Conservation (phyloP, 2,329 filamentous ascomycete genomes). For the Dactylonectria estremocensis region DNA sequence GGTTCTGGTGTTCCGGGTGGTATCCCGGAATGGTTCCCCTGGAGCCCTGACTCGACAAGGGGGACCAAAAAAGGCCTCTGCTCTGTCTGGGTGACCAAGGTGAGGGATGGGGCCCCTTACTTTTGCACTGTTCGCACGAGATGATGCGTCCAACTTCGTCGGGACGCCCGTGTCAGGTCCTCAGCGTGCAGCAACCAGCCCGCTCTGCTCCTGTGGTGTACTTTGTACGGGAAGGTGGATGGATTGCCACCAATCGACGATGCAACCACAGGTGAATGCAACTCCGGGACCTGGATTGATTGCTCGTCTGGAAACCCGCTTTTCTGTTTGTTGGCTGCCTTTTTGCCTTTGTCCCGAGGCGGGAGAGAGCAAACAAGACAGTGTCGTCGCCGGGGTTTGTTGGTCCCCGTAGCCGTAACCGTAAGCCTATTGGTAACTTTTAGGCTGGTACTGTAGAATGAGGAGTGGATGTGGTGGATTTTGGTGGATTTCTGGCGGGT, state of each 20-base stretch:
- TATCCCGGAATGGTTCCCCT: constrained; percentile 42
- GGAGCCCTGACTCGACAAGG: constrained; percentile 31
- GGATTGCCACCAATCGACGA: neutral
- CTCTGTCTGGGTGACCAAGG: constrained; percentile 20
- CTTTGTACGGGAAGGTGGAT: neutral
- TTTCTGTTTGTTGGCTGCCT: no score
- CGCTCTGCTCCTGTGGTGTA: neutral
- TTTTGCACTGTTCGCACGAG: constrained; percentile 15
- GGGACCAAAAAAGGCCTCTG: constrained; percentile 21
- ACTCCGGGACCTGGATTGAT: no score
- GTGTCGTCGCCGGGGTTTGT: constrained; percentile 1
- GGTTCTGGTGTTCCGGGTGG: constrained; percentile 40
- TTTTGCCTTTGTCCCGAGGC: constrained; percentile 7
- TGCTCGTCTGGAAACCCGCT: no score
- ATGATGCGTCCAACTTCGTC: neutral
- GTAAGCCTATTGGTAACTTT: neutral
- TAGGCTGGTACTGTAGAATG: constrained; percentile 8
- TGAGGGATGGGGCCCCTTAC: constrained; percentile 22
- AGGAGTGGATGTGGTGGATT: constrained; percentile 17
- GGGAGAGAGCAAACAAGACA: constrained; percentile 25
- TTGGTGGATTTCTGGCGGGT: constrained; percentile 7
- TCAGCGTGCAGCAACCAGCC: no score
- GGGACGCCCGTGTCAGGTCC: neutral
- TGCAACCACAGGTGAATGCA: neutral
- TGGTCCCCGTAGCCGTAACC: constrained; percentile 10